phyloP scores from a whole-genome alignment of 768 basidiomycete species.

The Collybia sordida region DNA sequence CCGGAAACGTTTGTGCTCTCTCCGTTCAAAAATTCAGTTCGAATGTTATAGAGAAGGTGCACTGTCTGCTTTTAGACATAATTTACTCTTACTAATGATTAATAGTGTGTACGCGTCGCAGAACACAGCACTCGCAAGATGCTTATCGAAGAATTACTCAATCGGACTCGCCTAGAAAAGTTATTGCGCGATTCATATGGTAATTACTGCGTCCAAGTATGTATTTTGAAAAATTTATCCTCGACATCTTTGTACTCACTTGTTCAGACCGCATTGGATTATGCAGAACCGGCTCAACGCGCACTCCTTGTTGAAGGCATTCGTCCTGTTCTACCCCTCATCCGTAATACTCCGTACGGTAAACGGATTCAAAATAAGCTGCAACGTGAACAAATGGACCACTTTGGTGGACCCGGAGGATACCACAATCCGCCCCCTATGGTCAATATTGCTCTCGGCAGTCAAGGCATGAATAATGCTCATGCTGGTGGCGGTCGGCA shows the following conservation, averaged over 20 bases:
- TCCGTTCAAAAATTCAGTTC: constrained; percentile 99
- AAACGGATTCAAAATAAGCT: constrained; percentile 99
- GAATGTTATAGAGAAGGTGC: constrained; percentile 95
- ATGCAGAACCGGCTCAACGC: constrained; percentile 93
- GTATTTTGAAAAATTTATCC: constrained; percentile 12
- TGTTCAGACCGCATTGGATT: constrained; percentile 89
- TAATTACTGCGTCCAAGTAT: constrained; percentile 90
- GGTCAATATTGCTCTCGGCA: constrained; percentile 56
- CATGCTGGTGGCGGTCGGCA: constrained; percentile 49
- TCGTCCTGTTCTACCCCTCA: constrained; percentile 95
- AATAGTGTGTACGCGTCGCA: constrained; percentile 84
- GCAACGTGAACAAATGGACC: constrained; percentile 88
- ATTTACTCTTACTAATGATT: neutral
- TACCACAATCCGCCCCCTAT: constrained; percentile 63
- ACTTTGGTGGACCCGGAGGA: constrained; percentile 55
- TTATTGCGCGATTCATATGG: constrained; percentile 94
- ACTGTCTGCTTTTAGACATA: neutral
- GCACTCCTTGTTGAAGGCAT: constrained; percentile 94
- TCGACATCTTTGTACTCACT: neutral
- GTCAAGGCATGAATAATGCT: constrained; percentile 51
- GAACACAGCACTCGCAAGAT: constrained; percentile 93
- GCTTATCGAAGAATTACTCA: constrained; percentile 92
- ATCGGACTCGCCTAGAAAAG: constrained; percentile 93
- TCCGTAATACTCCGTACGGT: constrained; percentile 98
- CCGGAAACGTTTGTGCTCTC: constrained; percentile 95